Percentiles rank a stretch among this genome's conserved stretches.
Conservation (phyloP, 441 rosid genomes). For the Isatis lusitanica region DNA sequence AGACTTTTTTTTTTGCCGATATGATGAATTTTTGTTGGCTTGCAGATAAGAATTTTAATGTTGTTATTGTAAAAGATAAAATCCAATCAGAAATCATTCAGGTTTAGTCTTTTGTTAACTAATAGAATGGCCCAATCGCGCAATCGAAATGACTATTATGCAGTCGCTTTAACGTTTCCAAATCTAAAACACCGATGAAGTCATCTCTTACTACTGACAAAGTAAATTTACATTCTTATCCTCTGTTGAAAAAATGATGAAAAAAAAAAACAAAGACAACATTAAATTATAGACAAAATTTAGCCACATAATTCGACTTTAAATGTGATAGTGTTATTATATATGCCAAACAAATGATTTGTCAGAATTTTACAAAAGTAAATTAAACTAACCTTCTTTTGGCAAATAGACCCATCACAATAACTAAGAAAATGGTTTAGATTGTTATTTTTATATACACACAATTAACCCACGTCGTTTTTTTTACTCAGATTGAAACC, state of each 20-base stretch:
- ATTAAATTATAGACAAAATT: too few species aligned
- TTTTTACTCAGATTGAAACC: not conserved
- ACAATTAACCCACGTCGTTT: not conserved
- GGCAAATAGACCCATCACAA: too few species aligned
- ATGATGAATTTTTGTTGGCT: conserved; percentile 5
- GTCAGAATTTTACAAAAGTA: too few species aligned
- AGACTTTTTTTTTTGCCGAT: conserved; percentile 21
- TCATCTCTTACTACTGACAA: too few species aligned
- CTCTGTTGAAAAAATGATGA: too few species aligned
- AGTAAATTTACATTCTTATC: too few species aligned
- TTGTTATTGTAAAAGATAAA: not conserved
- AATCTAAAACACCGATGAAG: too few species aligned
- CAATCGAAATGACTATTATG: not conserved
- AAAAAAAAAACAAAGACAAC: too few species aligned
- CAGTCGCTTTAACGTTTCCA: not conserved
- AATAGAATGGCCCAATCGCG: not conserved
- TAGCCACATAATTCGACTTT: too few species aligned
- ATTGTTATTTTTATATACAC: not conserved
- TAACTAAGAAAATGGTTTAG: not conserved
- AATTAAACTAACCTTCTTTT: too few species aligned
- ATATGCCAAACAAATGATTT: too few species aligned
- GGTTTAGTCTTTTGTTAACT: not conserved
- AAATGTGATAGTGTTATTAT: too few species aligned
- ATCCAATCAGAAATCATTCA: not conserved
- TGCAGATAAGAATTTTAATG: not conserved